Percentiles rank a stretch among this genome's conserved stretches.
Conservation (phyloP, 2,329 filamentous ascomycete species). For the Arthrobotrys iridis region DNA sequence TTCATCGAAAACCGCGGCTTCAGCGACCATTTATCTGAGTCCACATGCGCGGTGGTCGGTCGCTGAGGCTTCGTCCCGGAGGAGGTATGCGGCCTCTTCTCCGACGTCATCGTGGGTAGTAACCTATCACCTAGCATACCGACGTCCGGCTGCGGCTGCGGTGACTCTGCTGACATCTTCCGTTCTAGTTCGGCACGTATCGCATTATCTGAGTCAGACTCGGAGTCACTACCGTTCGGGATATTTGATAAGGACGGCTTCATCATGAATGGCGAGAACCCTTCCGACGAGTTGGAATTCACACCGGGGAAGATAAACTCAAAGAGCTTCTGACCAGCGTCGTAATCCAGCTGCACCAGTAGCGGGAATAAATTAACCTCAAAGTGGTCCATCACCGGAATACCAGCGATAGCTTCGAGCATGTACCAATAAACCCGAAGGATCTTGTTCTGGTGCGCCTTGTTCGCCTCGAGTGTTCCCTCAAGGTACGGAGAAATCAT, state of each 20-base stretch:
- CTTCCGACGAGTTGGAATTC: slow-evolving; percentile 67
- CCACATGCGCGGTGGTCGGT: slow-evolving; percentile 64
- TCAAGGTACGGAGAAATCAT: slow-evolving; percentile 90
- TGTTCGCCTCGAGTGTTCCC: slow-evolving; percentile 64
- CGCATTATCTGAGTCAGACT: slow-evolving; percentile 68
- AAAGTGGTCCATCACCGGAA: slow-evolving; percentile 96
- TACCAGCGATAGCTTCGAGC: slow-evolving; percentile 96
- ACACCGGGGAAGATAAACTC: slow-evolving; percentile 96
- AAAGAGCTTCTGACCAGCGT: slow-evolving; percentile 90
- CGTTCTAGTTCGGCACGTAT: slow-evolving; percentile 79
- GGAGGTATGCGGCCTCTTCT: slow-evolving; percentile 50
- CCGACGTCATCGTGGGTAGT: slow-evolving; percentile 45
- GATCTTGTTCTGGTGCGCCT: slow-evolving; percentile 78
- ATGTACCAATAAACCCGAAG: slow-evolving; percentile 96
- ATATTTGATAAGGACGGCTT: slow-evolving; percentile 65
- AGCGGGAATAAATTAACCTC: slow-evolving; percentile 93
- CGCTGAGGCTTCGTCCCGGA: slow-evolving; percentile 55
- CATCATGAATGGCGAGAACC: slow-evolving; percentile 67
- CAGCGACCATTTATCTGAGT: slow-evolving; percentile 58
- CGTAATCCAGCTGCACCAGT: slow-evolving; percentile 90
- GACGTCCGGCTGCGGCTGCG: slow-evolving; percentile 59
- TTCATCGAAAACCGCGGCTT: slow-evolving; percentile 43
- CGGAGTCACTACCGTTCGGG: slow-evolving; percentile 61
- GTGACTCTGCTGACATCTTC: slow-evolving; percentile 72
- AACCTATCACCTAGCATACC: slow-evolving; percentile 33